Conservation (phyloP, 2,329 filamentous ascomycete genomes). For the Nemania diffusa region DNA sequence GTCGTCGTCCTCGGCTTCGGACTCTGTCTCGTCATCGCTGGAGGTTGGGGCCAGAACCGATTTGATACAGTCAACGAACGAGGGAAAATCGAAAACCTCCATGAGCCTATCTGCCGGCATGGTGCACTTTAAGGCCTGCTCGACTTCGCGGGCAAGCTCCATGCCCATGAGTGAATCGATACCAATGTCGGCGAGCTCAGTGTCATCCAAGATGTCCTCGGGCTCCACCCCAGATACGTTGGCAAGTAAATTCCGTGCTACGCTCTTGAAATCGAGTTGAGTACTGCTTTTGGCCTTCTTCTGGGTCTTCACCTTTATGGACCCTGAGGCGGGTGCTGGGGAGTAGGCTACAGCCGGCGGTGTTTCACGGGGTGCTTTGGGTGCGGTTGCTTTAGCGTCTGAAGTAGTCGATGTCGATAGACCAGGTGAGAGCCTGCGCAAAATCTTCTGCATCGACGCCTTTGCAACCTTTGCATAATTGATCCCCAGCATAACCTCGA, state of each 20-base stretch:
- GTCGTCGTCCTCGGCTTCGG: too few species aligned
- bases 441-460: constrained; percentile 39
- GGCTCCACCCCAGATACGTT: constrained; percentile 52
- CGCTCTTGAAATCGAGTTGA: constrained; percentile 27
- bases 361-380: too few species aligned
- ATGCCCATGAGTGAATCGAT: constrained; percentile 62
- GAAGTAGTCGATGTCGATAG: not conserved
- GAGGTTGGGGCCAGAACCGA: too few species aligned
- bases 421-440: not conserved
- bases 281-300: too few species aligned
- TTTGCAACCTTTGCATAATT: constrained; percentile 47
- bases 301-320: not conserved
- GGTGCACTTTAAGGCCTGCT: not conserved
- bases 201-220: constrained; percentile 51
- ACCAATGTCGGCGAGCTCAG: constrained; percentile 54
- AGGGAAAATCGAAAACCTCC: too few species aligned
- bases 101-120: too few species aligned
- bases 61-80: too few species aligned
- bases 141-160: constrained; percentile 50
- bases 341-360: too few species aligned
- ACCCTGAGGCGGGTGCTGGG: not conserved
- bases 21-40: too few species aligned
- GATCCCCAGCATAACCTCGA: constrained; percentile 52
- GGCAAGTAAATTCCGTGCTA: constrained; percentile 42
- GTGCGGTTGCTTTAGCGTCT: too few species aligned